These are phyloP conservation scores for Linderniella brevidens DNA, from an alignment of 257 asterid species.

Conservation along the genomic window DNA sequence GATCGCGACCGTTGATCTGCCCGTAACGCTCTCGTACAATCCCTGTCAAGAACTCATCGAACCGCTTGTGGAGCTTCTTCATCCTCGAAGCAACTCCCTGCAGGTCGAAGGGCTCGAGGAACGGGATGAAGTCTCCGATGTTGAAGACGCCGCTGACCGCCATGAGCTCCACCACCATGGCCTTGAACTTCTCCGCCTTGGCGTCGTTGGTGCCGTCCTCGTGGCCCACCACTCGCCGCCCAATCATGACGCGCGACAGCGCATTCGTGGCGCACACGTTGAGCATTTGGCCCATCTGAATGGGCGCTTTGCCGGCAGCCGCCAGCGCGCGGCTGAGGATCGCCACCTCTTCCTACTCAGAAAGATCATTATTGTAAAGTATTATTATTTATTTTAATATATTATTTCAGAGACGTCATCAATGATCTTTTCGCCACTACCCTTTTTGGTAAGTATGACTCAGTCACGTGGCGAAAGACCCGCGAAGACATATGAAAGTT, in stretches of 20 bases:
- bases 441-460: too few relatives aligned
- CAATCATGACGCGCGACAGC: conserved; percentile 54
- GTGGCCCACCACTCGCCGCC: conserved; percentile 55
- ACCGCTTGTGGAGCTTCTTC: conserved; percentile 73
- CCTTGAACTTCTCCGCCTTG: conserved; percentile 64
- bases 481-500: too few relatives aligned
- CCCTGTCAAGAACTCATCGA: conserved; percentile 39
- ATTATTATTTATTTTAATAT: too few relatives aligned
- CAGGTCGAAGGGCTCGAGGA: conserved; percentile 48
- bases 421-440: too few relatives aligned
- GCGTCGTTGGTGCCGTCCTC: conserved; percentile 13
- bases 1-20: conserved; percentile 17
- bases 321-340: conserved; percentile 36
- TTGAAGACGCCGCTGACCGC: conserved; percentile 67
- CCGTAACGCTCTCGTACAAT: conserved; percentile 27
- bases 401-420: too few relatives aligned
- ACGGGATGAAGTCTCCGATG: conserved; percentile 77
- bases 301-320: conserved; percentile 19
- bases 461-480: too few relatives aligned
- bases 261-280: conserved; percentile 66
- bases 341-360: conserved; percentile 43
- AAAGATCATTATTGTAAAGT: too few relatives aligned
- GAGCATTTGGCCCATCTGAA: conserved; percentile 34
- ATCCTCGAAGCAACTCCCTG: conserved; percentile 60
- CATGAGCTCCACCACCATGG: conserved; percentile 81